Conservation (phyloP, 805 yeast species). For the Sugiyamaella floridensis region DNA sequence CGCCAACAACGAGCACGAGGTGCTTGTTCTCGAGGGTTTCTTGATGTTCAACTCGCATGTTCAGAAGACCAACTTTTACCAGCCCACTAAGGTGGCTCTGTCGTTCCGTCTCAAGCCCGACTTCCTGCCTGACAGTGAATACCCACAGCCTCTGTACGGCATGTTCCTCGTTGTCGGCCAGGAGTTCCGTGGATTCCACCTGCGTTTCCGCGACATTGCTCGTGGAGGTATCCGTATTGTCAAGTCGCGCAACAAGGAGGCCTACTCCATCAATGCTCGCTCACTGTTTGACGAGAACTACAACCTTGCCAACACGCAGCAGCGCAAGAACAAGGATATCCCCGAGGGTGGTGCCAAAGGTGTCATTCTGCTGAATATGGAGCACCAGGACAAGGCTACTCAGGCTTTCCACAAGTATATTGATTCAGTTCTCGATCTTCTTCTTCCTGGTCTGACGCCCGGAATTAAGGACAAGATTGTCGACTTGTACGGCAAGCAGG, state of each 20-base stretch:
- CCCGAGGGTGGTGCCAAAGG: conserved; percentile 99
- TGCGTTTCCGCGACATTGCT: conserved; percentile 93
- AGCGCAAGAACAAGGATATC: conserved; percentile 92
- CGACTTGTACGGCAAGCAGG: conserved; percentile 76
- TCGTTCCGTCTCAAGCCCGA: conserved; percentile 86
- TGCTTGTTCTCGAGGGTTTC: conserved; percentile 72
- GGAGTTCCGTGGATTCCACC: conserved; percentile 95
- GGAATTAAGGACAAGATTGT: conserved; percentile 78
- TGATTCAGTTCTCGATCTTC: conserved; percentile 80
- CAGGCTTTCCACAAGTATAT: conserved; percentile 88
- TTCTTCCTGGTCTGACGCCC: conserved; percentile 62
- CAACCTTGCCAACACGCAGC: conserved; percentile 92
- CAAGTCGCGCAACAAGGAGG: conserved; percentile 76
- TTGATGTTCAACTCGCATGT: conserved; percentile 79
- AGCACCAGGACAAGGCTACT: conserved; percentile 71
- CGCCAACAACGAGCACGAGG: conserved; percentile 72
- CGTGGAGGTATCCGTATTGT: conserved; percentile 98
- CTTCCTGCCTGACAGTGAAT: conserved; percentile 77
- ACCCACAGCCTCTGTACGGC: conserved; percentile 89
- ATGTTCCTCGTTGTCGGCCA: conserved; percentile 94
- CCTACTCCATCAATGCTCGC: conserved; percentile 75
- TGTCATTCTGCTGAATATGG: conserved; percentile 68
- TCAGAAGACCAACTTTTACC: conserved; percentile 88
- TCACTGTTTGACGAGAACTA: conserved; percentile 94
- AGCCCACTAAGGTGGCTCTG: conserved; percentile 89